Base-by-base conservation (phyloP, 2,329 filamentous ascomycete genomes). In the Cercospora sesami region DNA sequence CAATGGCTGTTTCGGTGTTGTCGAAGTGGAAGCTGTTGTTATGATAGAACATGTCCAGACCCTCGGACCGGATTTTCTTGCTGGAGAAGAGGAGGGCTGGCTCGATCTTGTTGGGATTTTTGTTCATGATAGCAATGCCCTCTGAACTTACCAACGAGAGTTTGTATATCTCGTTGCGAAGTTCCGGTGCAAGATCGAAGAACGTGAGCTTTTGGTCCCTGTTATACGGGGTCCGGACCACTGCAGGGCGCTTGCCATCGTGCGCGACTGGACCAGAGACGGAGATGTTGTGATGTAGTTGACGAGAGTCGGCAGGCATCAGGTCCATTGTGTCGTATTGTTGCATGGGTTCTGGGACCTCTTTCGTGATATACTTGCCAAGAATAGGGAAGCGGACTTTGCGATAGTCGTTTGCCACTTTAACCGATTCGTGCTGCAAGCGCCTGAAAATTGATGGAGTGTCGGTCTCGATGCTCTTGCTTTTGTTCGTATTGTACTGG, bases 91-190 rank as follows among this genome's bases (percentile, higher is more conserved):
- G 42, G 55, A 60, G 63, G 26, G 31, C 26, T 30, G 63, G 63
- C 16, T 61, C 59, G 36, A 45, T 21, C 36, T 61, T 61, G 59
- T 28, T 18, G 0, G 36, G 33, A 2, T 45, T 45, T 4, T 30
- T 61, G 21, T 0, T 18, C 36, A 2, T 61, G 4, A 61, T 8
- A 18, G 33, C 59, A 3, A 61, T 26, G 4, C 28, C 28, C 1
- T 61, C 39, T 28, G 31, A 14, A 7, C 55, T 39, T 6, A 26
- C 14, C 8, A 60, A 31, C 3, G 60, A 64, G 5, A 68, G 36
- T 10, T 28, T 16, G 39, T 68, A 69, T 12, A 71, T 71, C 14
- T 69, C 36, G 36, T 71, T 69, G 14, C 69, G 68, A 16, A 71
- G 21, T 21, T 71, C 69, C 4, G 57, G 39, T 9, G 69, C 63